Evolutionary conservation across 176 grass and related monocot species (phyloP).

Genomic region (Typha latifolia): DNA sequence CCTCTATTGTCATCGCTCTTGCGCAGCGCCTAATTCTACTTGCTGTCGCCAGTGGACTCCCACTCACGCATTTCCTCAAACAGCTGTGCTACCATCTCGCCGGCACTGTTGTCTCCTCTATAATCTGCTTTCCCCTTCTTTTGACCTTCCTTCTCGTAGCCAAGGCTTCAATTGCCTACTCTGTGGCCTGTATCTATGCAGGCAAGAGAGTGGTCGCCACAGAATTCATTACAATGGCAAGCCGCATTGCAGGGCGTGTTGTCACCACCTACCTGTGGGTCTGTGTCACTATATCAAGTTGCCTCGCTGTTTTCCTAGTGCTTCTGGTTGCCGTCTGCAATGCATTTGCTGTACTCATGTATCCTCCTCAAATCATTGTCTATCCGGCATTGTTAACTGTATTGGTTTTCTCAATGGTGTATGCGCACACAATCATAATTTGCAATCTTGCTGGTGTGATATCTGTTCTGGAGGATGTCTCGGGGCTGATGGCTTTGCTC

Average conservation of each 20-base stretch:
- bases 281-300: slow-evolving; percentile 39
- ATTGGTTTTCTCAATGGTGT: slow-evolving; percentile 63
- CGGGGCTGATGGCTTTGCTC: slow-evolving; percentile 39
- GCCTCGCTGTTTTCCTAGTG: slow-evolving; percentile 54
- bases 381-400: slow-evolving; percentile 64
- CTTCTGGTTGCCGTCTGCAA: slow-evolving; percentile 63
- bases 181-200: slow-evolving; percentile 68
- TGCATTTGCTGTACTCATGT: slow-evolving; percentile 49
- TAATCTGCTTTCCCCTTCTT: slow-evolving; percentile 56
- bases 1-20: slow-evolving; percentile 32
- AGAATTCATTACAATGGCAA: slow-evolving; percentile 37
- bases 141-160: slow-evolving; percentile 68
- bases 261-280: slow-evolving; percentile 51
- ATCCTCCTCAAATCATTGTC: slow-evolving; percentile 71
- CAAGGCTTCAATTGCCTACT: slow-evolving; percentile 47
- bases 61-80: slow-evolving; percentile 50
- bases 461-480: slow-evolving; percentile 69
- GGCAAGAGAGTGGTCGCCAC: slow-evolving; percentile 34
- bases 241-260: slow-evolving; percentile 60
- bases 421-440: slow-evolving; percentile 67
- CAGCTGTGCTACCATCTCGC: slow-evolving; percentile 71
- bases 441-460: slow-evolving; percentile 84
- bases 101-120: slow-evolving; percentile 46
- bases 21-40: slow-evolving; percentile 43
- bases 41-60: slow-evolving; percentile 46